Base-by-base conservation (phyloP, 345 rosid species). In the Adansonia digitata region DNA sequence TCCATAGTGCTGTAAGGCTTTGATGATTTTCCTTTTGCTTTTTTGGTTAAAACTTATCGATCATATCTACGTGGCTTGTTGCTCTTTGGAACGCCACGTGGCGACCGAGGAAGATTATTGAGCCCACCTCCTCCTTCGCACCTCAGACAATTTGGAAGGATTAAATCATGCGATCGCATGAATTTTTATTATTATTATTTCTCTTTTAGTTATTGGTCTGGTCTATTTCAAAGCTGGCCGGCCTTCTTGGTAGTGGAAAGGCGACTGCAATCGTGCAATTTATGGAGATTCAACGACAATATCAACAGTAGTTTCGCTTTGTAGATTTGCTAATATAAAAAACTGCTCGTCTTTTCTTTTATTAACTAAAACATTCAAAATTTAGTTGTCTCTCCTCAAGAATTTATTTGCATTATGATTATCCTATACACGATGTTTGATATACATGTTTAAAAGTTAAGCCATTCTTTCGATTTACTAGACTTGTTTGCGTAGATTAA, bases 161-260 rank as follows among this genome's bases (percentile, higher is more conserved):
- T 66, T n/a, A 40, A 4, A 46, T 29, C 42, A 27, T 46, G 57
- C 26, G 34, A 42, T 64, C 18, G 10, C 48, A 22, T 56, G 17
- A 24, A 26, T 56, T 24, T 56, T 10, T 26, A 56, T 5, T 24
- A 10, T 7, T 12, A 7, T 43, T 43, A 43, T 18, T 6, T 6
- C 0, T 8, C 3, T 35, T 35, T 65, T 40, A 20, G 7, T 42
- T 40, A 1, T 29, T 68, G 27, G 72, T 68, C 72, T 27, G 24
- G 17, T 68, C 8, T 68, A 68, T 46, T 68, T 68, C 40, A 3
- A n/a, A 2, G 72, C 39, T 46, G 72, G 39, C 72, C 72, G 56
- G 72, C 72, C 72, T 46, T 27, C 40, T 12, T 45, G 71, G 45
- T 67, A 17, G 13, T 45, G 56, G 24, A 40, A 68, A 13, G 17